These are phyloP conservation scores for Fistulinella cinereoalba DNA, from an alignment of 1,284 basidiomycete species.

Conservation along the genomic window DNA sequence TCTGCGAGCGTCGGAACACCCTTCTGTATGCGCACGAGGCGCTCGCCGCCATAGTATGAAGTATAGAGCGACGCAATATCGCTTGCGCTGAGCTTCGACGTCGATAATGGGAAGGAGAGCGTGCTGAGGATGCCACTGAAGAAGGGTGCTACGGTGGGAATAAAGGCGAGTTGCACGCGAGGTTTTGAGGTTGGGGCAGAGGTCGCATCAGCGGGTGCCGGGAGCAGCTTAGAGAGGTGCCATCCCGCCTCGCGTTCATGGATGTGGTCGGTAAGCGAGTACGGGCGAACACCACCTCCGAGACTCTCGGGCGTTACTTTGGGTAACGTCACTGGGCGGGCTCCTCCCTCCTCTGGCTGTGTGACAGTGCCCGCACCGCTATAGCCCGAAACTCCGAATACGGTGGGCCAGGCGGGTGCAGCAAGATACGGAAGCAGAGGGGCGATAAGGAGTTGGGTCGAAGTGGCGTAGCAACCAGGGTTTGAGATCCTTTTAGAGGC, in stretches of 20 bases:
- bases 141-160: conserved; percentile 90
- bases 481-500: conserved; percentile 87
- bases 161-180: conserved; percentile 74
- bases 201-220: conserved; percentile 2
- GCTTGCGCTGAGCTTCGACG: conserved; percentile 57
- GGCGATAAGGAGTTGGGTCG: conserved; percentile 87
- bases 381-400: conserved; percentile 94
- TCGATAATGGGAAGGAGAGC: conserved; percentile 75
- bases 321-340: conserved; percentile 72
- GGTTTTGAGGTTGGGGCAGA: conserved; percentile 12
- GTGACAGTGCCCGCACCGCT: conserved; percentile 91
- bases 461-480: conserved; percentile 97
- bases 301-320: conserved; percentile 83
- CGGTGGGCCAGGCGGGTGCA: conserved; percentile 68
- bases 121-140: conserved; percentile 95
- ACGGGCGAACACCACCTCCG: conserved; percentile 76
- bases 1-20: conserved; percentile 79
- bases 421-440: conserved; percentile 80
- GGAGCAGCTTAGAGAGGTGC: conserved; percentile 72
- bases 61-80: conserved; percentile 79
- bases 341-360: conserved; percentile 52
- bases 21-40: conserved; percentile 62
- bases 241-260: conserved; percentile 92
- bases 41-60: conserved; percentile 75
- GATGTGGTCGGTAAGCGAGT: conserved; percentile 94